Evolutionary conservation across 371 early-diverging fungal genomes (phyloP).

Genomic region (Circinella umbellata): DNA sequence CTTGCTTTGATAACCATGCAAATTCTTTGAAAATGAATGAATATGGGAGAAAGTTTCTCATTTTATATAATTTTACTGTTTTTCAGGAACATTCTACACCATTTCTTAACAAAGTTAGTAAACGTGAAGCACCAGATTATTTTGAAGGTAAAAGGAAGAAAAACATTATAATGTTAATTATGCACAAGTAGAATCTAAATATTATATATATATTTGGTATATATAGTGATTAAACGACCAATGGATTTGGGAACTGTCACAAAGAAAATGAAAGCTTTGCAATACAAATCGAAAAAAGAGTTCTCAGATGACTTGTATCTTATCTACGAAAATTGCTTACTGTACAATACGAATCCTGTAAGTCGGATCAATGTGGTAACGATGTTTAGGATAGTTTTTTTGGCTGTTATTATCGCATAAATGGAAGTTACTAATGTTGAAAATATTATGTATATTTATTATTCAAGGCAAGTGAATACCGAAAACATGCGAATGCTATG

Average conservation of each 20-base stretch:
- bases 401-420: no score
- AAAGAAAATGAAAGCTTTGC: constrained; percentile 73
- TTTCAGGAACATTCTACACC: constrained; percentile 80
- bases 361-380: constrained; percentile 13
- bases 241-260: constrained; percentile 94
- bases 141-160: constrained; percentile 63
- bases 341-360: constrained; percentile 79
- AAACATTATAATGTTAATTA: no score
- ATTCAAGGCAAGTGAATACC: constrained; percentile 67
- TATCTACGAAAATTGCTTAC: constrained; percentile 85
- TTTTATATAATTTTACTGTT: background rate
- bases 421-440: no score
- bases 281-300: constrained; percentile 79
- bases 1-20: background rate
- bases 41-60: background rate
- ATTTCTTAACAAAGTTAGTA: constrained; percentile 90
- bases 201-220: background rate
- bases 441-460: no score
- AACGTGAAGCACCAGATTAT: constrained; percentile 96
- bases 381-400: background rate
- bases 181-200: background rate
- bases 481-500: constrained; percentile 87
- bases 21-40: background rate
- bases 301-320: constrained; percentile 81
- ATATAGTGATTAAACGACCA: constrained; percentile 82